These are phyloP conservation scores for Apiospora arundinis DNA, from an alignment of 2,329 filamentous ascomycete species.

Conservation along the genomic window DNA sequence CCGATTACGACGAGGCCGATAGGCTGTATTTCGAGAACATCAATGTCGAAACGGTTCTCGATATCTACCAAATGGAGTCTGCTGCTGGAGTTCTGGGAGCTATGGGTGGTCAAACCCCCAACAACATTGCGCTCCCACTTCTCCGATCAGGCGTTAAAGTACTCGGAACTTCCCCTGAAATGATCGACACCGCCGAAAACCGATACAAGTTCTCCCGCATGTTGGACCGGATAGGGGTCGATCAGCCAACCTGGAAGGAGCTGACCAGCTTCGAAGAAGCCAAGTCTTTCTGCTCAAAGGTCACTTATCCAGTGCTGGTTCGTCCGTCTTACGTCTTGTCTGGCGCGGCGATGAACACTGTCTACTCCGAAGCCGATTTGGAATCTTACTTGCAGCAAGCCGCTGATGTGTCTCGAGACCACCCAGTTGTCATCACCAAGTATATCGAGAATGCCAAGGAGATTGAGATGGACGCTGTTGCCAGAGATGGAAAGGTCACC, in stretches of 20 bases:
- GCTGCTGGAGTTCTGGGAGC: conserved; percentile 87
- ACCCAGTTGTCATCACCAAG: conserved; percentile 98
- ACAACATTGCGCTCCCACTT: conserved; percentile 93
- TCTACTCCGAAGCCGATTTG: conserved; percentile 94
- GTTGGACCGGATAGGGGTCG: conserved; percentile 91
- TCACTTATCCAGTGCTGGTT: conserved; percentile 92
- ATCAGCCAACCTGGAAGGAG: conserved; percentile 98
- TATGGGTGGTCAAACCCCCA: conserved; percentile 97
- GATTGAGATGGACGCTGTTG: conserved; percentile 99
- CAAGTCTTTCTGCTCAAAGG: conserved; percentile 82
- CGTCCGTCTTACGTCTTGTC: conserved; percentile 96
- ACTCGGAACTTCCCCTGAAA: conserved; percentile 94
- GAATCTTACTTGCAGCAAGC: conserved; percentile 89
- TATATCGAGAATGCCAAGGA: conserved; percentile 99
- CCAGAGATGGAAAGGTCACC: conserved; percentile 85
- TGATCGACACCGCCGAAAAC: conserved; percentile 98
- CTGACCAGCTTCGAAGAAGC: conserved; percentile 94
- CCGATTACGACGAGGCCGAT: conserved; percentile 95
- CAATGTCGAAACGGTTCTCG: conserved; percentile 85
- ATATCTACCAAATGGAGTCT: conserved; percentile 89
- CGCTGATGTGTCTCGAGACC: conserved; percentile 89
- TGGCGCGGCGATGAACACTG: conserved; percentile 98
- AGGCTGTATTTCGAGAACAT: conserved; percentile 97
- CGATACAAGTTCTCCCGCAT: conserved; percentile 98
- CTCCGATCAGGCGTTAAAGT: conserved; percentile 90